phyloP scores from a whole-genome alignment of 495 filamentous ascomycete species.

The Astrothelium subdiscretum region DNA sequence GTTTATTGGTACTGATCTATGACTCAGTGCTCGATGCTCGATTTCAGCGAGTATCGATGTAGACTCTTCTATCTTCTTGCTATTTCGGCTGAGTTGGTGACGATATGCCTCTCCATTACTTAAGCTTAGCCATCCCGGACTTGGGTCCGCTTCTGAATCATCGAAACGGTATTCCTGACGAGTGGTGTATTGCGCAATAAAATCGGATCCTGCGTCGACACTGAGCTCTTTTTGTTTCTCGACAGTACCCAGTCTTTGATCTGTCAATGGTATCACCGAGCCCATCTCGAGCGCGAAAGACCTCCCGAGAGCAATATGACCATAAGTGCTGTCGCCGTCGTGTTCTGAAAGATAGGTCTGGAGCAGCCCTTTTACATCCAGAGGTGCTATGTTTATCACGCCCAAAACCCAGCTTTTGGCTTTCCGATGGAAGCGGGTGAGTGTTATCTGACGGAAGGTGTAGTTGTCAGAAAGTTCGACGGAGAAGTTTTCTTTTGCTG shows the following conservation, averaged over 20 bases:
- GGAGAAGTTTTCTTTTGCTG: conserved; percentile 57
- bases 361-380: conserved; percentile 89
- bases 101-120: conserved; percentile 15
- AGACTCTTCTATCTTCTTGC: conserved; percentile 38
- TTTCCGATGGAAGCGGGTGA: conserved; percentile 62
- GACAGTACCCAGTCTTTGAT: conserved; percentile 59
- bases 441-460: conserved; percentile 58
- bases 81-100: conserved; percentile 8
- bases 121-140: conserved; percentile 50
- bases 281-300: conserved; percentile 94
- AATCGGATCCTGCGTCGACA: conserved; percentile 86
- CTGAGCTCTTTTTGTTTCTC: conserved; percentile 56
- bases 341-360: conserved; percentile 93
- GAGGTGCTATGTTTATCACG: conserved; percentile 72
- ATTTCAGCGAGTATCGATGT: conserved; percentile 49
- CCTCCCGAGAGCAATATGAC: conserved; percentile 82
- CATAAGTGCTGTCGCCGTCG: conserved; percentile 74
- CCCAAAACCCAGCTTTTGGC: conserved; percentile 69
- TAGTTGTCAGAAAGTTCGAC: conserved; percentile 91
- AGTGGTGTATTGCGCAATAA: conserved; percentile 93
- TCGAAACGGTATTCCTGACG: conserved; percentile 84
- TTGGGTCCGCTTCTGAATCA: conserved; percentile 53
- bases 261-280: conserved; percentile 70
- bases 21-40: conserved; percentile 51
- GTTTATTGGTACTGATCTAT: conserved; percentile 53